phyloP scores from a whole-genome alignment of 768 basidiomycete genomes.

The Kwoniella sp. region DNA sequence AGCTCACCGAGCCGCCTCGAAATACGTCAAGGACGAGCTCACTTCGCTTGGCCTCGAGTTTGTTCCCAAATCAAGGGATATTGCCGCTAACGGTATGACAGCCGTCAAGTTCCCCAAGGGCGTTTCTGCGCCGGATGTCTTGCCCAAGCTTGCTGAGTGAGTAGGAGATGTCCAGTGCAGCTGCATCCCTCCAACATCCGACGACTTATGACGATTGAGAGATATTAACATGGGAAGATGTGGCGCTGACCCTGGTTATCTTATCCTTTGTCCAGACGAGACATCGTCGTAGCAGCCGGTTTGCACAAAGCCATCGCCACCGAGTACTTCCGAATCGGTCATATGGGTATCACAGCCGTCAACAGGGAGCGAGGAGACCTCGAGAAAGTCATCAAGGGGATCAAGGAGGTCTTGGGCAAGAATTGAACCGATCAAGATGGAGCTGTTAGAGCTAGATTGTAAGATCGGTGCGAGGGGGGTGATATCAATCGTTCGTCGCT shows the following conservation, averaged over 20 bases:
- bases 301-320: constrained; percentile 81
- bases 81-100: constrained; percentile 92
- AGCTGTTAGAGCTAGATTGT: constrained; percentile 4
- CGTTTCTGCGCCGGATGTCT: constrained; percentile 70
- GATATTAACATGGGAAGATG: no score
- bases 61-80: constrained; percentile 65
- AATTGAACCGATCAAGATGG: constrained; percentile 19
- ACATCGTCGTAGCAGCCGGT: constrained; percentile 83
- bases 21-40: constrained; percentile 70
- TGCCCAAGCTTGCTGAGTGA: constrained; percentile 66
- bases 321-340: constrained; percentile 91
- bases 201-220: no score
- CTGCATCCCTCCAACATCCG: no score
- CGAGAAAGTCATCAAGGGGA: constrained; percentile 67
- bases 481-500: no score
- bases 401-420: constrained; percentile 58
- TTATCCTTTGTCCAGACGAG: constrained; percentile 58
- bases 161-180: constrained; percentile 14
- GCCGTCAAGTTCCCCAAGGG: constrained; percentile 81
- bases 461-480: not conserved
- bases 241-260: no score
- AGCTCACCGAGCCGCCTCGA: constrained; percentile 70
- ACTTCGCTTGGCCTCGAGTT: constrained; percentile 67
- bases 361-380: constrained; percentile 72
- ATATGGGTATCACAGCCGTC: constrained; percentile 87